Conservation (phyloP, 2,329 filamentous ascomycete genomes). For the Pseudogymnoascus sp. region DNA sequence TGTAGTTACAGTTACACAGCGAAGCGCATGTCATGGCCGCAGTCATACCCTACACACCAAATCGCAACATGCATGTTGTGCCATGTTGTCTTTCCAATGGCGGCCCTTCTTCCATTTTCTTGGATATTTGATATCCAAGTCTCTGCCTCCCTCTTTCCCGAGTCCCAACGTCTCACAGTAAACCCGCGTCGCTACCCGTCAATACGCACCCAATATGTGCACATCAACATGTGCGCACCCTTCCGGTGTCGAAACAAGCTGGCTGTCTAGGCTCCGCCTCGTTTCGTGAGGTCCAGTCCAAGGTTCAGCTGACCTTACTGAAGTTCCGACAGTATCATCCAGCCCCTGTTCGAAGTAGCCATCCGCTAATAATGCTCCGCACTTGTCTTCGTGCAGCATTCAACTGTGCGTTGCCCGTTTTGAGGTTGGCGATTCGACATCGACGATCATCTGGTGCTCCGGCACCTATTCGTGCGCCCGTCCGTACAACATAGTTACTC, state of each 20-base stretch:
- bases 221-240: background rate
- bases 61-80: background rate
- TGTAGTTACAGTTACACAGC: background rate
- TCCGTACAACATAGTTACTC: background rate
- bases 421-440: background rate
- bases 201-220: background rate
- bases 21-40: background rate
- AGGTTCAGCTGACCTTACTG: background rate
- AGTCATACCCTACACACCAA: background rate
- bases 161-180: conserved; percentile 2
- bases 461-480: background rate
- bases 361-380: background rate
- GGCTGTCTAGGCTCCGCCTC: background rate
- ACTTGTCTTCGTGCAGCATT: background rate
- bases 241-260: background rate
- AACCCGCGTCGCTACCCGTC: background rate
- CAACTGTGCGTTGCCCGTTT: background rate
- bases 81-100: background rate
- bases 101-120: background rate
- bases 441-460: background rate
- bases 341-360: conserved; percentile 4
- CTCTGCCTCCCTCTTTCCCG: background rate
- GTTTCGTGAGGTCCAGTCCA: background rate
- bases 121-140: background rate
- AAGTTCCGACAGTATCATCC: conserved; percentile 3